Evolutionary conservation across 352 stramenopile species (phyloP), one percentile per base, ranked within the genome.

Genomic region (Phytophthora idaei): DNA sequence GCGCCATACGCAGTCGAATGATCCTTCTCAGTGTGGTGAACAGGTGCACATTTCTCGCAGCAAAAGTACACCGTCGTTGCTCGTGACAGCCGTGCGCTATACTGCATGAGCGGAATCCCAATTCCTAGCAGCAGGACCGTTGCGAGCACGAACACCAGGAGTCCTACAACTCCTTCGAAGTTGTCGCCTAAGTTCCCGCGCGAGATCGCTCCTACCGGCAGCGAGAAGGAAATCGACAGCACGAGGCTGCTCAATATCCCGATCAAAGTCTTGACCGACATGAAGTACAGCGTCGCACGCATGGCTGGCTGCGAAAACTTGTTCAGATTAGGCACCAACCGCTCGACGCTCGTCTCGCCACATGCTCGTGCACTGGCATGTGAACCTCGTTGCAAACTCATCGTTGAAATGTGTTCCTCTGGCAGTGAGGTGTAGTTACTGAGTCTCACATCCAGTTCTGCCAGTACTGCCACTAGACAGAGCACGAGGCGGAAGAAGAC

Each of bases 31-130:
- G 79, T 61, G 41, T 81, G 81, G 37, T 88, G 81, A 15, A 74
- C 77, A 11, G 61, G 67, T 9, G 69, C 75, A 47, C 85, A 87
- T 54, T 76, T 78, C 44, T 91, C 83, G 54, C 80, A 90, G 71
- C 80, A 90, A 62, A 91, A 91, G 67, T 81, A 88, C 45, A 80
- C 78, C 29, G 83, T 90, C 5, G 79, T 76, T 32, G 66, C 57
- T 67, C 64, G 21, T 11, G 79, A 87, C 9, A 89, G 54, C 5
- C 59, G 62, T 29, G 77, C 83, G 3, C 66, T 65, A 29, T 78
- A 78, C 50, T 85, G 76, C 79, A 91, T 89, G 61, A 90, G 67
- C 27, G 67, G 73, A 60, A 81, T 76, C 58, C 81, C 81, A 37
- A 87, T 58, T 15, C 77, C 51, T 14, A 90, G 53, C 57, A 90